These are phyloP conservation scores for Alternaria ethzedia DNA, from an alignment of 2,329 filamentous ascomycete species.

Conservation along the genomic window DNA sequence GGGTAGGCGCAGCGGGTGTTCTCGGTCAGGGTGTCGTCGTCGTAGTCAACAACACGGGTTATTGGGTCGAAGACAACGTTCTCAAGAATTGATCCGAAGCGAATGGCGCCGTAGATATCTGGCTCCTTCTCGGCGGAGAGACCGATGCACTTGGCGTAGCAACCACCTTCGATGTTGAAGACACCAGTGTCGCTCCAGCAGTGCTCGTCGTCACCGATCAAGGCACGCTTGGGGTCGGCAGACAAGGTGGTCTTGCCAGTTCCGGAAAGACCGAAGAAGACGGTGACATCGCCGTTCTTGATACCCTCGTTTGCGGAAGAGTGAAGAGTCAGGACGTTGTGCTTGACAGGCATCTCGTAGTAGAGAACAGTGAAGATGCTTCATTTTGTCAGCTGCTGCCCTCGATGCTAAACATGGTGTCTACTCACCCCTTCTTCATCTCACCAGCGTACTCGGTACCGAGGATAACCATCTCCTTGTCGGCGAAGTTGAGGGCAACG, in stretches of 20 bases:
- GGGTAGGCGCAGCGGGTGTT: constrained; percentile 99
- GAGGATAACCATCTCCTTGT: constrained; percentile 99
- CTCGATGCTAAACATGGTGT: not conserved
- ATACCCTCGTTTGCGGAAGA: constrained; percentile 95
- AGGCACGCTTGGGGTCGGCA: constrained; percentile 91
- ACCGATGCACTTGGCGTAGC: constrained; percentile 98
- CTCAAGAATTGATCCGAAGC: constrained; percentile 95
- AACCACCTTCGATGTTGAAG: constrained; percentile 99
- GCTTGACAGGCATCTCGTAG: constrained; percentile 99
- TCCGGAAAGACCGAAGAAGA: constrained; percentile 98
- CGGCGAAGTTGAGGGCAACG: constrained; percentile 97
- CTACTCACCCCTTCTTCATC: constrained; percentile 63
- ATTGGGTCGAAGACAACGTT: constrained; percentile 97
- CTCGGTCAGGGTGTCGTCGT: constrained; percentile 92
- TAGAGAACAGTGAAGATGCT: constrained; percentile 98
- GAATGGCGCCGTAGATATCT: constrained; percentile 95
- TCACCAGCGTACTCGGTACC: constrained; percentile 94
- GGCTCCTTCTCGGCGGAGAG: constrained; percentile 98
- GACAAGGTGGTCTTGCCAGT: constrained; percentile 99
- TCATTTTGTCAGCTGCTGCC: not conserved
- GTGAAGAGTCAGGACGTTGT: constrained; percentile 97
- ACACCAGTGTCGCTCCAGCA: constrained; percentile 97
- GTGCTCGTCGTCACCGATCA: constrained; percentile 99
- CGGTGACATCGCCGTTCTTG: constrained; percentile 89
- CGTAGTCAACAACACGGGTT: constrained; percentile 91